Evolutionary conservation across 768 basidiomycete species (phyloP).

Genomic region (Psilocybe cubensis): DNA sequence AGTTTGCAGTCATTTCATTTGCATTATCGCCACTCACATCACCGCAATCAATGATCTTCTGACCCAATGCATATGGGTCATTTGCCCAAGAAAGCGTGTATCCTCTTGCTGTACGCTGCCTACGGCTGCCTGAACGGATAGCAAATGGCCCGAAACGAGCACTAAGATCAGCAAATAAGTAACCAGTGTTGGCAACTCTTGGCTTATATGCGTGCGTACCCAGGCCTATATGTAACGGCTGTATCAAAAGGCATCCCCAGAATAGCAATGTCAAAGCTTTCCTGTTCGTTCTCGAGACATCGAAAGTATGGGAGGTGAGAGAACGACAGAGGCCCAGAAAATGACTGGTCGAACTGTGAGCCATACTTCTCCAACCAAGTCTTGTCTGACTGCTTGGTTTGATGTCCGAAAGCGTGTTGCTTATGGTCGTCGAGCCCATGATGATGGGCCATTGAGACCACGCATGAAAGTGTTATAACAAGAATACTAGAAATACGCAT

Average conservation of each 20-base stretch:
- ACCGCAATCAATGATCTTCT: conserved; percentile 79
- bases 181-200: not conserved
- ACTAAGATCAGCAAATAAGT: conserved; percentile 36
- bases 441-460: conserved; percentile 3
- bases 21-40: conserved; percentile 54
- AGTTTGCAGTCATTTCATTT: not conserved
- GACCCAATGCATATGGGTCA: conserved; percentile 63
- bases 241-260: conserved; percentile 86
- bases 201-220: conserved; percentile 34
- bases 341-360: conserved; percentile 70
- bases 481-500: not conserved
- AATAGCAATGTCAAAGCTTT: conserved; percentile 74
- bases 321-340: conserved; percentile 83
- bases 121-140: conserved; percentile 78
- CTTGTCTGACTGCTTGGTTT: conserved; percentile 11
- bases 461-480: not conserved
- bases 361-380: conserved; percentile 79
- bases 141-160: conserved; percentile 89
- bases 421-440: not conserved
- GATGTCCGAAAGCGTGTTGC: not conserved
- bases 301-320: conserved; percentile 77
- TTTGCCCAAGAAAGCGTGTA: conserved; percentile 76
- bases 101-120: conserved; percentile 58
- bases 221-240: conserved; percentile 59
- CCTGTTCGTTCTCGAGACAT: conserved; percentile 63